Evolutionary conservation across 2,329 filamentous ascomycete genomes (phyloP).

Genomic region (Aspergillus costaricaensis): DNA sequence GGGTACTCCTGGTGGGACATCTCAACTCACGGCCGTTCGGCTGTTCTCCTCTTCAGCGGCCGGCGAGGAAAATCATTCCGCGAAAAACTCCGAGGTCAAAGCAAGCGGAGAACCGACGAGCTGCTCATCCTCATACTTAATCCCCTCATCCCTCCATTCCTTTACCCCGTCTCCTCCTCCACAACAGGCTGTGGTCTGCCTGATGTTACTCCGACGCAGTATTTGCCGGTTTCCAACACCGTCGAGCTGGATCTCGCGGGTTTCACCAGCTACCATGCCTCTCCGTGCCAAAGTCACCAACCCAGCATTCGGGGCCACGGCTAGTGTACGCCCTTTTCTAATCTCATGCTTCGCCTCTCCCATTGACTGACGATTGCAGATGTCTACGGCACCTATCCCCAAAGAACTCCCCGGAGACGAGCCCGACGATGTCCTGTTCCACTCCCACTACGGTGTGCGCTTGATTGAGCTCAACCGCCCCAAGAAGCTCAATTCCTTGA

Average conservation of each 20-base stretch:
- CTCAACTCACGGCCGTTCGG: background rate
- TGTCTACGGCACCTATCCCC: conserved; percentile 44
- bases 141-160: conserved; percentile 16
- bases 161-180: conserved; percentile 13
- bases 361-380: conserved; percentile 34
- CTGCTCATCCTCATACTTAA: conserved; percentile 26
- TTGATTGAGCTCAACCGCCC: conserved; percentile 94
- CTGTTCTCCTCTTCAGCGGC: conserved; percentile 8
- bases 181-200: conserved; percentile 27
- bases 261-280: conserved; percentile 64
- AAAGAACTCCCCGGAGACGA: conserved; percentile 69
- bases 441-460: conserved; percentile 82
- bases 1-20: background rate
- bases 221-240: conserved; percentile 42
- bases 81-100: conserved; percentile 37
- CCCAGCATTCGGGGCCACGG: conserved; percentile 56
- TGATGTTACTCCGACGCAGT: conserved; percentile 48
- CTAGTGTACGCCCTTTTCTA: conserved; percentile 49
- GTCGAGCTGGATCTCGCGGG: conserved; percentile 51
- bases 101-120: conserved; percentile 28
- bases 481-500: conserved; percentile 86
- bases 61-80: conserved; percentile 24
- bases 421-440: conserved; percentile 89
- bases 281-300: conserved; percentile 73
- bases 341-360: background rate